Evolutionary conservation across 768 basidiomycete species (phyloP).

Genomic region (Dendrothele bispora): DNA sequence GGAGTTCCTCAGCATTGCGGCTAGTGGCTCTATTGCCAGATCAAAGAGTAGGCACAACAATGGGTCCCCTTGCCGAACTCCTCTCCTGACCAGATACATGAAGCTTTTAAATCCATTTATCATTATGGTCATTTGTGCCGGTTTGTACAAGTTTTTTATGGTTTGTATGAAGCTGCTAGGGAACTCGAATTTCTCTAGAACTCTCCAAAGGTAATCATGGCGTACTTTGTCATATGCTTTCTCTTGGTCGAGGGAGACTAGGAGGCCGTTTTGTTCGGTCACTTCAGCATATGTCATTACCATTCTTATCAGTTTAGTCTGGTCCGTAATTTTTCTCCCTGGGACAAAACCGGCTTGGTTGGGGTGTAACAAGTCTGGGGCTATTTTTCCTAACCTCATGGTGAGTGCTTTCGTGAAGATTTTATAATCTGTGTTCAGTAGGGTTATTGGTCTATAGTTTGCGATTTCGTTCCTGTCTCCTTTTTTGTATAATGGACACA

Average conservation of each 20-base stretch:
- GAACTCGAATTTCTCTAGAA: conserved; percentile 1
- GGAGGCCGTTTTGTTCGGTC: conserved; percentile 11
- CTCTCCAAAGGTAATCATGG: conserved; percentile 13
- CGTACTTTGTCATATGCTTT: conserved; percentile 1
- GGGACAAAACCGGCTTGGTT: conserved; percentile 29
- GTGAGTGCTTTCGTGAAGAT: conserved; percentile 24
- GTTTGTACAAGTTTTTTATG: conserved; percentile 16
- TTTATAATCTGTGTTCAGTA: conserved; percentile 28
- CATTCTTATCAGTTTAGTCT: conserved; percentile 14
- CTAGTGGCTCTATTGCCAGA: conserved; percentile 29
- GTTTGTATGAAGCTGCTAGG: conserved; percentile 11
- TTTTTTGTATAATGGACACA: conserved; percentile 10
- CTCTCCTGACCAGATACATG: conserved; percentile 17
- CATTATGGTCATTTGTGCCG: conserved; percentile 18
- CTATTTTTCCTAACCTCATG: conserved; percentile 9
- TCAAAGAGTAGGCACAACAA: conserved; percentile 12
- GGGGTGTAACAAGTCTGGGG: conserved; percentile 16
- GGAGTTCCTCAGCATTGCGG: conserved; percentile 14
- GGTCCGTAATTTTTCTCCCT: conserved; percentile 20
- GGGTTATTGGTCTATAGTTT: conserved; percentile 20
- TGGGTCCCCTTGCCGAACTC: conserved; percentile 31
- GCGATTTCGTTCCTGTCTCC: conserved; percentile 15
- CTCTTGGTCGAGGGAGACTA: conserved; percentile 2
- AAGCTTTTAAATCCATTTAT: conserved; percentile 22
- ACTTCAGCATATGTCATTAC: conserved; percentile 14